Base-by-base conservation (phyloP, 1,284 basidiomycete species). In the Apiotrichum sp. region DNA sequence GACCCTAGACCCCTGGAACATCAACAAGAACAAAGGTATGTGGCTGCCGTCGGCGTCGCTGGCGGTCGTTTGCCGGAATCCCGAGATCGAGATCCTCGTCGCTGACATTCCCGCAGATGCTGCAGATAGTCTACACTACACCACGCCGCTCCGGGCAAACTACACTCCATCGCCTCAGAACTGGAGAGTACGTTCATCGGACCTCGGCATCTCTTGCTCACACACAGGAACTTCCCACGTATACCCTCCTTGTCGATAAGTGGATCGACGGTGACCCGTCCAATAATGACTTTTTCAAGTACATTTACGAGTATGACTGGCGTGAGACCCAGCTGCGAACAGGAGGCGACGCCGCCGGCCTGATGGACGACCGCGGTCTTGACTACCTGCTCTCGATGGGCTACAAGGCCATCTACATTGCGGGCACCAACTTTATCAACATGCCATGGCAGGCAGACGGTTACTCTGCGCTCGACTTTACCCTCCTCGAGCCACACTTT, bases 371-470 rank as follows among this genome's bases (percentile, higher is more conserved):
- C 59, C 64, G 74, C 35, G 67, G 71, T 47, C 79, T 95, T 61
- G 91, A 93, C 77, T 95, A 95, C 72, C 79, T 95, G 14, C 80
- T 88, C 57, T 87, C 87, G 59, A 92, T 93, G 88, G 91, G 91
- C 61, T 79, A 90, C 66, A 80, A 80, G 64, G 81, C 84, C 50
- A 84, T 95, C 67, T 93, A 89, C 77, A 86, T 93, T 68, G 89
- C 91, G 33, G 91, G 91, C 53, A 95, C 91, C 0, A 84, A 86
- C 49, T 95, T 91, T 75, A 61, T 93, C 62, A 93, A 95, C 80
- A 92, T 93, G 91, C 78, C 90, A 16, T 95, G 91, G 91, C 87
- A 92, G 73, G 87, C 90, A 14, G 91, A 95, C 82, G 90, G 89
- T 75, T 95, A 93, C 72, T 95, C 91, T 32, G 88, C 90, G 8